Conservation (phyloP, 495 filamentous ascomycete species). For the Hypoxylon fragiforme region DNA sequence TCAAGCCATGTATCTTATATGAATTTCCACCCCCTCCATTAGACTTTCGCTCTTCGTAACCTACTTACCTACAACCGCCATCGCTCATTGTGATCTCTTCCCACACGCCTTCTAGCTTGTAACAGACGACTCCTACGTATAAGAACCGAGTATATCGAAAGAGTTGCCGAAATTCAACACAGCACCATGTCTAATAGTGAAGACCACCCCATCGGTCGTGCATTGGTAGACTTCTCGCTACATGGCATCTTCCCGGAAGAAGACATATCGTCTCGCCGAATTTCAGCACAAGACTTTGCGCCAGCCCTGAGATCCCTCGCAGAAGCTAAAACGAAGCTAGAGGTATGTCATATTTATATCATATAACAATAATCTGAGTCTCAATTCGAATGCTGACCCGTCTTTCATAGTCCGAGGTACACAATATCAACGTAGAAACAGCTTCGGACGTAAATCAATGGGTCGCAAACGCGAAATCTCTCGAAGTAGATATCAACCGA, state of each 20-base stretch:
- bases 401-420: slow-evolving; percentile 64
- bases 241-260: slow-evolving; percentile 77
- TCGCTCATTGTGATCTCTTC: neutral
- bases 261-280: slow-evolving; percentile 62
- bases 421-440: slow-evolving; percentile 68
- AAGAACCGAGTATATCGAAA: neutral
- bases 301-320: slow-evolving; percentile 66
- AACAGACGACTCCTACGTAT: neutral
- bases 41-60: neutral
- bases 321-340: slow-evolving; percentile 66
- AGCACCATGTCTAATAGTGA: slow-evolving; percentile 30
- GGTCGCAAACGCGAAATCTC: slow-evolving; percentile 78
- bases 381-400: slow-evolving; percentile 2
- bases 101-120: too few species aligned
- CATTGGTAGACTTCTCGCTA: slow-evolving; percentile 72
- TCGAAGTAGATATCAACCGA: slow-evolving; percentile 78
- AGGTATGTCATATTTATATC: slow-evolving; percentile 51
- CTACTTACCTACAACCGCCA: neutral
- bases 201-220: slow-evolving; percentile 57
- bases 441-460: slow-evolving; percentile 80
- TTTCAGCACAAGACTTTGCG: slow-evolving; percentile 61
- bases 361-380: neutral
- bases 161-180: neutral
- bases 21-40: too few species aligned
- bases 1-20: too few species aligned